Percentiles rank a stretch among this genome's conserved stretches.
Conservation (phyloP, 805 yeast species). For the Ascoidea tarda region DNA sequence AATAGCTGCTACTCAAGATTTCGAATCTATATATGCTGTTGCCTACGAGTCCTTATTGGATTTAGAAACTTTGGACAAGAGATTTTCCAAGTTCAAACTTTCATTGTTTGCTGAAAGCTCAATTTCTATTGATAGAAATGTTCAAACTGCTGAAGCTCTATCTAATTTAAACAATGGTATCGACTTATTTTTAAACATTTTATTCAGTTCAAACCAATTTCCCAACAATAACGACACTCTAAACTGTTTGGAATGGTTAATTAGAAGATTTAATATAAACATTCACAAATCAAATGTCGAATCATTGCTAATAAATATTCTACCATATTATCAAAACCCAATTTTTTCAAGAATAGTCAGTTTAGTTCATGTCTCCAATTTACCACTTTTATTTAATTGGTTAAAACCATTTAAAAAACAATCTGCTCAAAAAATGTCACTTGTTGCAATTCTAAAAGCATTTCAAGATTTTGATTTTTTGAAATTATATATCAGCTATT, state of each 20-base stretch:
- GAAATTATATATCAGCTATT: slow-evolving; percentile 40
- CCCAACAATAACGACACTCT: slow-evolving; percentile 48
- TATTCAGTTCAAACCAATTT: slow-evolving; percentile 40
- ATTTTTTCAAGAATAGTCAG: slow-evolving; percentile 66
- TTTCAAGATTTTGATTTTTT: slow-evolving; percentile 58
- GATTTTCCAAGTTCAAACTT: slow-evolving; percentile 54
- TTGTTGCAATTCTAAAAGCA: slow-evolving; percentile 49
- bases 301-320: slow-evolving; percentile 46
- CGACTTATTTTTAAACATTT: slow-evolving; percentile 55
- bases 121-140: slow-evolving; percentile 63
- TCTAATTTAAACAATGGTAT: slow-evolving; percentile 64
- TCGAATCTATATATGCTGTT: slow-evolving; percentile 59
- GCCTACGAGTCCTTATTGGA: slow-evolving; percentile 69
- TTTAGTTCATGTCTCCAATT: slow-evolving; percentile 33
- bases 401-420: slow-evolving; percentile 51
- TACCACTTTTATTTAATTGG: slow-evolving; percentile 76
- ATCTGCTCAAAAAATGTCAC: slow-evolving; percentile 38
- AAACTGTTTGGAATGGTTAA: slow-evolving; percentile 87
- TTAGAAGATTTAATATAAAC: slow-evolving; percentile 81
- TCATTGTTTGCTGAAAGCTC: slow-evolving; percentile 79
- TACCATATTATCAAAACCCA: slow-evolving; percentile 71
- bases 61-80: slow-evolving; percentile 54
- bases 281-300: slow-evolving; percentile 53
- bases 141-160: slow-evolving; percentile 67
- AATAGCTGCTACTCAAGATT: slow-evolving; percentile 91